A percentile compares a stretch with the other conserved stretches of the same genome.
Conservation (phyloP, 441 rosid genomes). For the Eugenia klotzschiana region DNA sequence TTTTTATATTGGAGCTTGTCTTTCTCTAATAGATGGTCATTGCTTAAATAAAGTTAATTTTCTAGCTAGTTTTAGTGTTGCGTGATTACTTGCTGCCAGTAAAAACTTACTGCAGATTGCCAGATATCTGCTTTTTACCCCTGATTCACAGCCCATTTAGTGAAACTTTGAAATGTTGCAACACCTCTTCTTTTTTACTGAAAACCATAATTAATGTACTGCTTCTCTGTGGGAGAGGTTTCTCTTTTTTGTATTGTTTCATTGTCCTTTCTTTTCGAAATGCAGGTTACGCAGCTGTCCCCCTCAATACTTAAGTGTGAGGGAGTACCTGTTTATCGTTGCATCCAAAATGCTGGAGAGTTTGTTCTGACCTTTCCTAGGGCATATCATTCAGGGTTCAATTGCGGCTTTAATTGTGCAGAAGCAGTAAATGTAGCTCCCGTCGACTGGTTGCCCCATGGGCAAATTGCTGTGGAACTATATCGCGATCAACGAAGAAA, state of each 20-base stretch:
- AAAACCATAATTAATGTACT: background rate
- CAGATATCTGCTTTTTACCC: background rate
- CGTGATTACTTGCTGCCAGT: background rate
- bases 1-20: background rate
- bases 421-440: conserved; percentile 99
- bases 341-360: conserved; percentile 89
- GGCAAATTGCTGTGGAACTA: conserved; percentile 82
- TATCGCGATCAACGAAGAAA: conserved; percentile 85
- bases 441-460: conserved; percentile 98
- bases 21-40: background rate
- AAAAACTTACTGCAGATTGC: background rate
- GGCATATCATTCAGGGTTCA: conserved; percentile 98
- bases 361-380: conserved; percentile 94
- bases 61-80: background rate
- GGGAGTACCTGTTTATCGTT: conserved; percentile 88
- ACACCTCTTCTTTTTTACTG: background rate
- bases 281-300: conserved; percentile 96
- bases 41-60: background rate
- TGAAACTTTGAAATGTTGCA: background rate
- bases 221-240: background rate
- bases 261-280: background rate
- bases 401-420: conserved; percentile 93
- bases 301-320: conserved; percentile 80
- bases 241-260: background rate
- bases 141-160: background rate